phyloP scores from a whole-genome alignment of 306 rosid species.

The Vicia villosa region DNA sequence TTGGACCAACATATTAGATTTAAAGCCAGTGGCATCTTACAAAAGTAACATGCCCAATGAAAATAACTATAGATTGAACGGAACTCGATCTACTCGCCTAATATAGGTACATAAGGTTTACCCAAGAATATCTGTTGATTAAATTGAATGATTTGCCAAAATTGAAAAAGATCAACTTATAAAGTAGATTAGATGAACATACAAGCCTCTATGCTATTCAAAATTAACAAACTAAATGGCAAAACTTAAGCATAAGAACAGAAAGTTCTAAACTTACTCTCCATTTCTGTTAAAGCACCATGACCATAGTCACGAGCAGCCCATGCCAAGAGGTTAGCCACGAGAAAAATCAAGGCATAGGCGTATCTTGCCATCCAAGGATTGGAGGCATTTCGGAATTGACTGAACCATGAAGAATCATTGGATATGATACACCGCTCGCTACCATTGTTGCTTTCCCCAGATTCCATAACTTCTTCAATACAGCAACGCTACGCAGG shows the following conservation, averaged over 20 bases:
- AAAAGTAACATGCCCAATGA: not conserved
- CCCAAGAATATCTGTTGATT: no score
- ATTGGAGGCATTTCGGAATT: conserved; percentile 85
- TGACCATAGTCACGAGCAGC: conserved; percentile 88
- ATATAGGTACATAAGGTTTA: no score
- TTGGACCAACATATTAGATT: conserved; percentile 19
- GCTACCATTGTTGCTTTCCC: conserved; percentile 41
- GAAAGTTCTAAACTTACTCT: conserved; percentile 54
- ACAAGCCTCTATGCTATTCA: no score
- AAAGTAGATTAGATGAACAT: no score
- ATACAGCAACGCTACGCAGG: conserved; percentile 27
- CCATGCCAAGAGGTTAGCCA: conserved; percentile 84
- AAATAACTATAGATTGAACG: conserved; percentile 21
- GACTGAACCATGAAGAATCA: conserved; percentile 62
- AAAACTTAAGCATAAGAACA: conserved; percentile 5
- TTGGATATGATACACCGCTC: conserved; percentile 42
- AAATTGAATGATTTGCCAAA: no score
- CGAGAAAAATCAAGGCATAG: conserved; percentile 75
- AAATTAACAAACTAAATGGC: no score
- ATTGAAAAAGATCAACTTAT: no score
- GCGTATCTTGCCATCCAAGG: conserved; percentile 99
- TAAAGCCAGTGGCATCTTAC: conserved; percentile 9
- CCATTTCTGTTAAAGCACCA: conserved; percentile 73
- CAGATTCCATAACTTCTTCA: conserved; percentile 61
- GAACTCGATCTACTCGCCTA: conserved; percentile 10